Base-by-base conservation (phyloP, 2,329 filamentous ascomycete genomes). In the Arthrobotrys entomopaga region DNA sequence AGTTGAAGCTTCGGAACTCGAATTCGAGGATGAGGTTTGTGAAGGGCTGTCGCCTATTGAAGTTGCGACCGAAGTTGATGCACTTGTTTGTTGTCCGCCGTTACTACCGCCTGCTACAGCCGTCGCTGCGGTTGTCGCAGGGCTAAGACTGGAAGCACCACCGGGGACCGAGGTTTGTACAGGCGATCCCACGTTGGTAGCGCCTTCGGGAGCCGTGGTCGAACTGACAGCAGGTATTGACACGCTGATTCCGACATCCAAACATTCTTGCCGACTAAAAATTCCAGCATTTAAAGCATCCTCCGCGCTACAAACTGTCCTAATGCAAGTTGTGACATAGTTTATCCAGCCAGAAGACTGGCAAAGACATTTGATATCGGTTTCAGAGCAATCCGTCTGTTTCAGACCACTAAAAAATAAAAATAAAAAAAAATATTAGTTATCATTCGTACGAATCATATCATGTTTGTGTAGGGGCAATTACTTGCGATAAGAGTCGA, bases 301-400 rank as follows among this genome's bases (percentile, higher is more conserved):
- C 8, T 42, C 46, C 19, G 43, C 19, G 22, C 64, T 57, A 16
- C 70, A 74, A 11, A 49, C 16, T 11, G 11, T 29, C 13, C 70
- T 42, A 20, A 74, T 24, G 22, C 63, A 67, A 3, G 42, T 38
- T 10, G 50, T 59, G 7, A 24, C 22, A 20, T 50, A 19, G 20
- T 59, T 43, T 80, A 38, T 79, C 74, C 43, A 82, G 79, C 5
- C 76, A 77, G 26, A 49, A 20, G 0, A 81, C 79, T 38, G 83
- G 78, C 54, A 82, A 77, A 69, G 74, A 78, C 59, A 83, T 79
- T 3, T 76, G 76, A 20, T 82, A 74, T 5, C 78, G 57, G 34
- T 76, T n/a, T 80, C 79, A 69, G 82, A 80, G 19, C 80, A 77
- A 75, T 80, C 83, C 22, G 86, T 80, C 75, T 82, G 81, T 72